Evolutionary conservation across 2,329 filamentous ascomycete genomes (phyloP).

Genomic region (Stachybotrys chlorohalonatus): DNA sequence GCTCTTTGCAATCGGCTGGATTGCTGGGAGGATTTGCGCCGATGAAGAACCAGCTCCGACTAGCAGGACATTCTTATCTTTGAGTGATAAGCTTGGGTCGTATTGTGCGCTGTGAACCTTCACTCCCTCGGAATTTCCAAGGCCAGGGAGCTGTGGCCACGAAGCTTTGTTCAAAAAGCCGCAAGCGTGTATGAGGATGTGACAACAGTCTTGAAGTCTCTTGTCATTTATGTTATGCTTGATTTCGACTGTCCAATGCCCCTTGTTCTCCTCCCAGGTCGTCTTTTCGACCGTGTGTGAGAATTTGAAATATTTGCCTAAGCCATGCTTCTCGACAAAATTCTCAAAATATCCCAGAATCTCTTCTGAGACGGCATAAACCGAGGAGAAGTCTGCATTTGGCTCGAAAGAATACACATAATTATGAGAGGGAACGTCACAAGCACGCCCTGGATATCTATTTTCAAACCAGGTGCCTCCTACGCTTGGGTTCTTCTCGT

Average conservation of each 20-base stretch:
- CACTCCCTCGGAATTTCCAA: slow-evolving; percentile 36
- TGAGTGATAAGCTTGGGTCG: slow-evolving; percentile 30
- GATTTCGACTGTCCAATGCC: slow-evolving; percentile 32
- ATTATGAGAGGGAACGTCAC: slow-evolving; percentile 43
- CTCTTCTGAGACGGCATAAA: slow-evolving; percentile 45
- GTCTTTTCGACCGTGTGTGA: slow-evolving; percentile 31
- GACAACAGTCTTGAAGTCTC: slow-evolving; percentile 16
- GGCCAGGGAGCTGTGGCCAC: slow-evolving; percentile 39
- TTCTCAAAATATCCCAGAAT: slow-evolving; percentile 44
- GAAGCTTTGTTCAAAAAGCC: slow-evolving; percentile 41
- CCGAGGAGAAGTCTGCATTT: slow-evolving; percentile 38
- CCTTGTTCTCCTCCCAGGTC: slow-evolving; percentile 33
- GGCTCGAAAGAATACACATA: slow-evolving; percentile 41
- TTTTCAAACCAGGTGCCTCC: slow-evolving; percentile 53
- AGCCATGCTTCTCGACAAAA: slow-evolving; percentile 37
- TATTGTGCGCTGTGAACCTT: slow-evolving; percentile 46
- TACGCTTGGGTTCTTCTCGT: slow-evolving; percentile 46
- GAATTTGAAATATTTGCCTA: slow-evolving; percentile 33
- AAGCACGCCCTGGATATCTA: slow-evolving; percentile 47
- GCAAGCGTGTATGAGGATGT: slow-evolving; percentile 38
- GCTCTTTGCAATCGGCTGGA: slow-evolving; percentile 28
- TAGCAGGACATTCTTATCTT: slow-evolving; percentile 28
- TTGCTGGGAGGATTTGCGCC: slow-evolving; percentile 37
- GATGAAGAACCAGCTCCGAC: slow-evolving; percentile 36
- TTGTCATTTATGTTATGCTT: slow-evolving; percentile 12